phyloP scores from a whole-genome alignment of 2,329 filamentous ascomycete species.

The Rutstroemia sp. region DNA sequence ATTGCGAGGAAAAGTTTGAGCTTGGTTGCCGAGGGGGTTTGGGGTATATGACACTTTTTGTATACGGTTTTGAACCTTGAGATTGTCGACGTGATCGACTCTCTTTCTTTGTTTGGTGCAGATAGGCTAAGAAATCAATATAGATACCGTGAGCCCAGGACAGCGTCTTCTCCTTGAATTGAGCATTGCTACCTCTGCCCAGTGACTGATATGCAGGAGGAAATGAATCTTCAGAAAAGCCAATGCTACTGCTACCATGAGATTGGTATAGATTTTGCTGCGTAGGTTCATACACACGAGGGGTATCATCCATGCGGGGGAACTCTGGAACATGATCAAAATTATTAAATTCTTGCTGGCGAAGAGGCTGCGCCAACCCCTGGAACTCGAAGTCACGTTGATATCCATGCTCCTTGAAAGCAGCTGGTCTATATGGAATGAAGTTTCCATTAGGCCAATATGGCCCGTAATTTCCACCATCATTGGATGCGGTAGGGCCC shows the following conservation, averaged over 20 bases:
- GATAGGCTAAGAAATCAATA: slow-evolving; percentile 58
- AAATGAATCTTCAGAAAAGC: slow-evolving; percentile 13
- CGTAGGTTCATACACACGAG: slow-evolving; percentile 5
- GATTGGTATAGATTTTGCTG: slow-evolving; percentile 4
- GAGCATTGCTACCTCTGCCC: slow-evolving; percentile 29
- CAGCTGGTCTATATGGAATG: slow-evolving; percentile 47
- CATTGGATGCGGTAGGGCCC: slow-evolving; percentile 51
- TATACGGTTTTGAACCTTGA: slow-evolving; percentile 31
- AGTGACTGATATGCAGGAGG: slow-evolving; percentile 19
- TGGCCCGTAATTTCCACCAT: slow-evolving; percentile 49
- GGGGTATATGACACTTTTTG: slow-evolving; percentile 48
- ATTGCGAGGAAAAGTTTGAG: slow-evolving; percentile 19
- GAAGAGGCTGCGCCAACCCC: slow-evolving; percentile 1
- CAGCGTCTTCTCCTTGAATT: slow-evolving; percentile 63
- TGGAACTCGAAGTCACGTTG: slow-evolving; percentile 13
- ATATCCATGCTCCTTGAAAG: slow-evolving; percentile 45
- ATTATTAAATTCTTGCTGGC: slow-evolving; percentile 10
- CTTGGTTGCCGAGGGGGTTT: slow-evolving; percentile 34
- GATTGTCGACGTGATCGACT: slow-evolving; percentile 29
- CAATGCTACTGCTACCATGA: neutral
- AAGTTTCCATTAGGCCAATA: slow-evolving; percentile 57
- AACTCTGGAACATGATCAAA: neutral
- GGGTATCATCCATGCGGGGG: neutral
- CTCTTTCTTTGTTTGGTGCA: slow-evolving; percentile 52
- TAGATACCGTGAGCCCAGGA: slow-evolving; percentile 67